These are phyloP conservation scores for Xylariales sp. DNA, from an alignment of 2,329 filamentous ascomycete genomes.

Conservation along the genomic window DNA sequence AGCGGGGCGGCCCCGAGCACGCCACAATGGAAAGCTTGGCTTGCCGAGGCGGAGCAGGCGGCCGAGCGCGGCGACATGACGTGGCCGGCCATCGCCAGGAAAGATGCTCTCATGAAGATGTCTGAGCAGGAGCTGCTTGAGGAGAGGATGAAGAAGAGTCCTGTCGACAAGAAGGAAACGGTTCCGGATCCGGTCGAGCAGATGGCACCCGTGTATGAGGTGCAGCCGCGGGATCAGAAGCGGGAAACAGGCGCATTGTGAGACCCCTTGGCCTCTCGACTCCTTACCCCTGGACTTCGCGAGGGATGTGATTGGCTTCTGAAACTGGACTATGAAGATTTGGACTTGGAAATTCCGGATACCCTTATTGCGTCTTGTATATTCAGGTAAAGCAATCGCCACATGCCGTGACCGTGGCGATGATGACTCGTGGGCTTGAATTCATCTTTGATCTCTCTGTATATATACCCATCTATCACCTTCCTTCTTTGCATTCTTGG, in stretches of 20 bases:
- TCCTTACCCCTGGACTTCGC: too few relatives aligned
- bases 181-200: constrained; percentile 4
- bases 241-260: neutral
- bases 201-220: neutral
- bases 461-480: too few relatives aligned
- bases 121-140: constrained; percentile 10
- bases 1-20: constrained; percentile 49
- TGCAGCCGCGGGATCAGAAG: constrained; percentile 2
- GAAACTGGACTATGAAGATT: too few relatives aligned
- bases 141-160: neutral
- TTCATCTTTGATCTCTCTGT: too few relatives aligned
- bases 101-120: constrained; percentile 43
- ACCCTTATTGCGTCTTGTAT: too few relatives aligned
- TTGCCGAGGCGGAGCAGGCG: constrained; percentile 41
- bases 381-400: too few relatives aligned
- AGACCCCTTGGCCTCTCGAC: neutral
- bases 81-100: constrained; percentile 45
- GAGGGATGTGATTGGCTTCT: too few relatives aligned
- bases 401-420: too few relatives aligned
- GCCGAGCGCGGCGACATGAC: constrained; percentile 25
- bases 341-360: too few relatives aligned
- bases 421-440: too few relatives aligned
- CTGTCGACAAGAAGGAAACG: neutral
- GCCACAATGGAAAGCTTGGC: constrained; percentile 48
- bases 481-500: too few relatives aligned